phyloP scores from a whole-genome alignment of 495 filamentous ascomycete species.

The Penicillium atrosanguineum region DNA sequence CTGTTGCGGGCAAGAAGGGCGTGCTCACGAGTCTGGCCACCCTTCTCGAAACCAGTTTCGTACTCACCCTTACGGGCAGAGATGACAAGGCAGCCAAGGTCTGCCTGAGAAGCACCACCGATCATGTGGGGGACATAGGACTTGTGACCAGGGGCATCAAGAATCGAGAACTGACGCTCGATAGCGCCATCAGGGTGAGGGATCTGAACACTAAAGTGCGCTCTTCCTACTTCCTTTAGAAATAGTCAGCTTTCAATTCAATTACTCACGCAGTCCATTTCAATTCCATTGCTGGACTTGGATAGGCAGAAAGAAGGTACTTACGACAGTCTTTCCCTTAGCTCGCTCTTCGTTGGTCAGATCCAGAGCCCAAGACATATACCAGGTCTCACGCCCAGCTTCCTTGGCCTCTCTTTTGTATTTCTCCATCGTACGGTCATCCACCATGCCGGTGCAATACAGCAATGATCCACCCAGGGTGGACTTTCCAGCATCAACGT shows the following conservation, averaged over 20 bases:
- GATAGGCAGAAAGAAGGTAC: no score
- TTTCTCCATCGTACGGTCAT: slow-evolving; percentile 97
- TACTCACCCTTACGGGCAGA: slow-evolving; percentile 98
- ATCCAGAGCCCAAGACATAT: slow-evolving; percentile 96
- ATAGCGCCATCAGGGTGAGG: slow-evolving; percentile 47
- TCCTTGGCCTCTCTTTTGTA: slow-evolving; percentile 97
- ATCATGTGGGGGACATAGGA: slow-evolving; percentile 97
- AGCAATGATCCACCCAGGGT: slow-evolving; percentile 91
- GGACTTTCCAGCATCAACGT: slow-evolving; percentile 96
- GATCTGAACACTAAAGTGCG: slow-evolving; percentile 91
- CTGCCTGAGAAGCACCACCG: slow-evolving; percentile 92
- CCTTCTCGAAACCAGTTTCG: slow-evolving; percentile 99
- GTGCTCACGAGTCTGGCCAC: slow-evolving; percentile 96
- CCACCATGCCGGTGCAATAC: slow-evolving; percentile 95
- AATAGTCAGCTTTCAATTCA: no score
- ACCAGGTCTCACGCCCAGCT: slow-evolving; percentile 96
- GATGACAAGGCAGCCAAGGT: slow-evolving; percentile 94
- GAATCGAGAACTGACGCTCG: slow-evolving; percentile 71
- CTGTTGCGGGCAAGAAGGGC: slow-evolving; percentile 97
- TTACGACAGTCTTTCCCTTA: slow-evolving; percentile 88
- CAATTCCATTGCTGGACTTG: no score
- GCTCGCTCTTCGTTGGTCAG: slow-evolving; percentile 91
- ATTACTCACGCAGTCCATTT: no score
- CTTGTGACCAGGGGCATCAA: slow-evolving; percentile 96
- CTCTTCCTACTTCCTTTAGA: slow-evolving; percentile 75